Percentiles rank a stretch among this genome's conserved stretches.
These are phyloP conservation scores for Agrostemma githago DNA, from an alignment of 148 eudicot species.

Conservation along the genomic window DNA sequence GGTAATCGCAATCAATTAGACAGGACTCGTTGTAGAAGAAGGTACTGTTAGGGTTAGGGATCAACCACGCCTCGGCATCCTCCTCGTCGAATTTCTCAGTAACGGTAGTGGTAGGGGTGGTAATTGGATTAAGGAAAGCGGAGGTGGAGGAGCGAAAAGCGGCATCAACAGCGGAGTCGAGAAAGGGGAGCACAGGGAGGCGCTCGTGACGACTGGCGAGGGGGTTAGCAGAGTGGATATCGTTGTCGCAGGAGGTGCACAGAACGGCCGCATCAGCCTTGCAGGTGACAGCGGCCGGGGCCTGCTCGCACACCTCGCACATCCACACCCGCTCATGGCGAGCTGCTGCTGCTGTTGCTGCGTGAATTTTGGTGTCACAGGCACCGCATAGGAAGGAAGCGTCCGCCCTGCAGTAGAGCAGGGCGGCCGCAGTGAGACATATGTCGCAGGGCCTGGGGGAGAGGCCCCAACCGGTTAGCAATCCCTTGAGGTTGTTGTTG, in stretches of 20 bases:
- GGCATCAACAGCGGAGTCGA: slow-evolving; percentile 34
- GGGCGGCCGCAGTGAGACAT: slow-evolving; percentile 45
- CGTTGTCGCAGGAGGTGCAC: slow-evolving; percentile 64
- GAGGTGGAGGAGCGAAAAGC: slow-evolving; percentile 13
- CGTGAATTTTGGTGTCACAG: slow-evolving; percentile 61
- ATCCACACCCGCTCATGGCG: slow-evolving; percentile 74
- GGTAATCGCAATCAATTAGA: slow-evolving; percentile 36
- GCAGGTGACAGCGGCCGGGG: slow-evolving; percentile 67
- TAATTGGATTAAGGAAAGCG: slow-evolving; percentile 19
- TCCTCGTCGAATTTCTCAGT: not conserved
- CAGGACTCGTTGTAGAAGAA: slow-evolving; percentile 47
- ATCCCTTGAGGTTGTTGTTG: slow-evolving; percentile 14
- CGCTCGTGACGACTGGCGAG: slow-evolving; percentile 74
- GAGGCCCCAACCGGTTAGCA: slow-evolving; percentile 37
- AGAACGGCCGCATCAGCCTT: slow-evolving; percentile 77
- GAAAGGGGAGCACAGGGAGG: slow-evolving; percentile 55
- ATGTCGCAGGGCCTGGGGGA: slow-evolving; percentile 49
- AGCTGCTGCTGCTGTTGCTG: slow-evolving; percentile 39
- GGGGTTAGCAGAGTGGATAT: slow-evolving; percentile 77
- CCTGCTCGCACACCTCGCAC: slow-evolving; percentile 82
- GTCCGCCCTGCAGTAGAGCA: slow-evolving; percentile 59
- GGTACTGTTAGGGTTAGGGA: slow-evolving; percentile 39
- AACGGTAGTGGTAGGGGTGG: no score
- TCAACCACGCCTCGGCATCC: slow-evolving; percentile 62
- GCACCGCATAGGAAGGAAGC: slow-evolving; percentile 54